Evolutionary conservation across 2,329 filamentous ascomycete species (phyloP), one percentile per base, ranked within the genome.

Genomic region (Mycocentrospora acerina): DNA sequence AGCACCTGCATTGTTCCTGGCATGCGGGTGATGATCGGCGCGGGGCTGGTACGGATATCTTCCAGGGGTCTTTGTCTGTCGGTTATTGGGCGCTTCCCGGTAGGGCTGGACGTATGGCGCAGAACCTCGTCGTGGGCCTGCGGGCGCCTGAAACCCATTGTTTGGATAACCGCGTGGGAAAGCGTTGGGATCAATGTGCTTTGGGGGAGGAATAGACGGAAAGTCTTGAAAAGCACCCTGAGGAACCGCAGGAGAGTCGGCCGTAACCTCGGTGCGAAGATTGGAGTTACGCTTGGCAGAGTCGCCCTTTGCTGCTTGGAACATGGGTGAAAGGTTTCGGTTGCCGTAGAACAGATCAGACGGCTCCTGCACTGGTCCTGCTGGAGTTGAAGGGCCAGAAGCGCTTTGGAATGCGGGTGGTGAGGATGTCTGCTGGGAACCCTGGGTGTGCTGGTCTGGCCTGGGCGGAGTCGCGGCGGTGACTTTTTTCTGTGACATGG

Each of bases 311-410:
- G 69, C 69, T 22, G 71, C 71, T 47, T 74, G 69, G 64, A 76
- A 76, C 16, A 76, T 46, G 4, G 71, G 71, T 3, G 72, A 74
- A 24, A 76, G 69, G 44, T 75, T 75, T 27, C 67, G 66, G 30
- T 73, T 73, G 44, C 73, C 73, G 30, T 64, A 66, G 30, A 66
- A 59, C 28, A 65, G 59, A 34, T 63, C 57, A 11, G 57, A 39
- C 9, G 46, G 28, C 9, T 64, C 57, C 18, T 59, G 55, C 30
- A 46, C 37, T n/a, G 46, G 56, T 13, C 47, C 55, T 22, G 9
- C 19, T 12, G 64, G 66, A 12, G 63, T 67, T 6, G 57, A 53
- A 15, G 66, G 65, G 4, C 62, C 62, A 7, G 63, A 66, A 13
- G 57, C 33, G 37, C 54, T 64, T 16, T 60, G 55, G 11, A 33